A percentile compares a stretch with the other conserved stretches of the same genome.
phyloP scores from a whole-genome alignment of 2,329 filamentous ascomycete species.

The Verticillium alfalfae region DNA sequence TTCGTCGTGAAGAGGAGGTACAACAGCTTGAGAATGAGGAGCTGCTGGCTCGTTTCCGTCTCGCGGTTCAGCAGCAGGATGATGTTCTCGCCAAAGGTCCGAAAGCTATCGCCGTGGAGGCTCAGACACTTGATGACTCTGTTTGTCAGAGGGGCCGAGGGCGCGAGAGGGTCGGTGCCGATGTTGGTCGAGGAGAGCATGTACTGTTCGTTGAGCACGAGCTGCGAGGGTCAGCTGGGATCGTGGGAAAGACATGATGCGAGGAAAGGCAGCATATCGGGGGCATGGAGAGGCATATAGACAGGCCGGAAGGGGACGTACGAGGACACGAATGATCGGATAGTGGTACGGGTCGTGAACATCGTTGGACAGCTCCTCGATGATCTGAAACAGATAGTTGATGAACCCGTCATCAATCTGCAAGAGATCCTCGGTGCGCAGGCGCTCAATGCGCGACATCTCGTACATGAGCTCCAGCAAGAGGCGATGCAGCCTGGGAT shows the following conservation, averaged over 20 bases:
- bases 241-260: background rate
- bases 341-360: slow-evolving; percentile 93
- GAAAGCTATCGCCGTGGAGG: slow-evolving; percentile 71
- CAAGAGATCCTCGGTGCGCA: slow-evolving; percentile 70
- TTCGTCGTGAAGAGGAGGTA: slow-evolving; percentile 93
- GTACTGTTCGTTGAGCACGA: slow-evolving; percentile 97
- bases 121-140: slow-evolving; percentile 89
- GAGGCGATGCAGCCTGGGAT: slow-evolving; percentile 69
- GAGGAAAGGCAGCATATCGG: too few species aligned
- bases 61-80: slow-evolving; percentile 93
- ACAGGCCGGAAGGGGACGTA: slow-evolving; percentile 33
- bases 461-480: slow-evolving; percentile 90
- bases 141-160: slow-evolving; percentile 66
- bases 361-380: slow-evolving; percentile 83
- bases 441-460: slow-evolving; percentile 86
- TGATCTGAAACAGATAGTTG: slow-evolving; percentile 75
- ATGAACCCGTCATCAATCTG: slow-evolving; percentile 79
- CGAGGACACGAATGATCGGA: slow-evolving; percentile 85
- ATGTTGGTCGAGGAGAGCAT: slow-evolving; percentile 69
- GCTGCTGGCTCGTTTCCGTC: slow-evolving; percentile 86
- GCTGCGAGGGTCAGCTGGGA: slow-evolving; percentile 36
- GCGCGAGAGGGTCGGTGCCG: slow-evolving; percentile 30
- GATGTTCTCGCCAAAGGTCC: slow-evolving; percentile 96
- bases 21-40: slow-evolving; percentile 92
- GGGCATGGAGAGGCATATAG: too few species aligned